Conservation (phyloP, 2,329 filamentous ascomycete genomes). For the Colletotrichum paranaense region DNA sequence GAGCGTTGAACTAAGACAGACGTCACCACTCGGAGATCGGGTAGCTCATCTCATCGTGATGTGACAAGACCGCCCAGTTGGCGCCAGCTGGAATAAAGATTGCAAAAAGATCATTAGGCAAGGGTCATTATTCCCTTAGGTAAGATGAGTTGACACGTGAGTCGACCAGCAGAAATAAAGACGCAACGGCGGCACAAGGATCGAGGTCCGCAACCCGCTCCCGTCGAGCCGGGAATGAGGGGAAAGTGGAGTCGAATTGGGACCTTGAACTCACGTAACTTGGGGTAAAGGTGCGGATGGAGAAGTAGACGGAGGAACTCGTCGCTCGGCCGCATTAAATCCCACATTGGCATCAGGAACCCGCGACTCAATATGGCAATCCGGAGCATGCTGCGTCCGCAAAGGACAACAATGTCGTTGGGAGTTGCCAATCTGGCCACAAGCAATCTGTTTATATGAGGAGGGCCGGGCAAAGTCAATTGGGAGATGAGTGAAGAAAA, state of each 20-base stretch:
- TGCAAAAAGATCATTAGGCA: neutral
- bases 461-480: neutral
- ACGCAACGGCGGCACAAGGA: neutral
- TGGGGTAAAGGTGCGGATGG: neutral
- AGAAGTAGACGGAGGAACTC: slow-evolving; percentile 3
- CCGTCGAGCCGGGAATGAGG: slow-evolving; percentile 23
- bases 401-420: slow-evolving; percentile 45
- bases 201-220: neutral
- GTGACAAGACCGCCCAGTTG: neutral
- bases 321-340: slow-evolving; percentile 5
- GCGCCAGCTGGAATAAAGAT: neutral
- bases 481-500: neutral
- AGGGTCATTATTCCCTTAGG: neutral
- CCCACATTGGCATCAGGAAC: slow-evolving; percentile 2
- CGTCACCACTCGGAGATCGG: slow-evolving; percentile 3
- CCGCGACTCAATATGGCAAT: slow-evolving; percentile 39
- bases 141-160: neutral
- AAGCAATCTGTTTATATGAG: slow-evolving; percentile 23
- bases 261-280: neutral
- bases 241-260: slow-evolving; percentile 2
- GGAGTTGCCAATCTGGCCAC: slow-evolving; percentile 8
- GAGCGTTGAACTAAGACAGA: neutral
- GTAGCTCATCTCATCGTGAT: neutral
- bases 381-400: slow-evolving; percentile 43
- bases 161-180: neutral